Conservation (phyloP, 371 early-diverging fungal species). For the Catenaria anguillulae region DNA sequence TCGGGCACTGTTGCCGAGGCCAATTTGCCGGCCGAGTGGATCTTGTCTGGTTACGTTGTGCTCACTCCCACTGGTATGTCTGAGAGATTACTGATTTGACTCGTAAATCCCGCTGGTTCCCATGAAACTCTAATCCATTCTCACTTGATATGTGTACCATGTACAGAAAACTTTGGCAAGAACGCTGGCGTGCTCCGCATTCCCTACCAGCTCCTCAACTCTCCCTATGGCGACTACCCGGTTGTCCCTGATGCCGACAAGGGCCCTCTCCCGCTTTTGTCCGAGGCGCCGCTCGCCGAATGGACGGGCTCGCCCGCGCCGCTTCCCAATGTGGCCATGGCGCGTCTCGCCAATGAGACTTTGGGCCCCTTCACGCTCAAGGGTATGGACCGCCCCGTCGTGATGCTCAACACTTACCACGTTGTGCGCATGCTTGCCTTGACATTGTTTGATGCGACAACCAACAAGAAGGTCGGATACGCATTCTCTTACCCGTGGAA, state of each 20-base stretch:
- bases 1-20: no score
- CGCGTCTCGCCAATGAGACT: not conserved
- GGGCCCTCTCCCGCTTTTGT: not conserved
- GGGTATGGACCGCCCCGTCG: not conserved
- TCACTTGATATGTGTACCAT: no score
- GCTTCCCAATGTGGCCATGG: not conserved
- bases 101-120: no score
- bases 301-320: not conserved
- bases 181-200: not conserved
- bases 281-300: not conserved
- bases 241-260: not conserved
- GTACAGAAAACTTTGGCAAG: not conserved
- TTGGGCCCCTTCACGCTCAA: not conserved
- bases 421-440: not conserved
- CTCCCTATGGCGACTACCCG: not conserved
- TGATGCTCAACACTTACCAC: not conserved
- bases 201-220: not conserved
- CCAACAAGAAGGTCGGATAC: not conserved
- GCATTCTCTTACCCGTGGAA: not conserved
- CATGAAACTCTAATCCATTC: no score
- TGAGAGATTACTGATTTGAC: no score
- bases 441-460: not conserved
- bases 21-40: not conserved
- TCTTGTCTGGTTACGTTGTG: not conserved
- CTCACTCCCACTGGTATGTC: not conserved